phyloP scores from a whole-genome alignment of 176 grass and related monocot species.

The Secale cereale region DNA sequence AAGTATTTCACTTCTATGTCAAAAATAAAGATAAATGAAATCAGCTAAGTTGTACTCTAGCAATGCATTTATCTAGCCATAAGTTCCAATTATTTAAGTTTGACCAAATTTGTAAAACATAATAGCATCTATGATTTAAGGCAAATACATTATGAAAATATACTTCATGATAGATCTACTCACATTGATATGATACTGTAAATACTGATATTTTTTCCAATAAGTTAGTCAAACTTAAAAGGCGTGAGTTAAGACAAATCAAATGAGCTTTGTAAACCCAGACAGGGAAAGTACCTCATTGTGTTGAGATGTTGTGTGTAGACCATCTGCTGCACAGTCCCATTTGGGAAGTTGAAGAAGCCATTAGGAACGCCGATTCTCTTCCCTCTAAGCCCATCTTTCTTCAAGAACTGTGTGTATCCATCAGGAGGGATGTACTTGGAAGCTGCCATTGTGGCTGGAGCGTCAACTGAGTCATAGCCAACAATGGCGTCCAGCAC shows the following conservation, averaged over 20 bases:
- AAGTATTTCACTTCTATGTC: neutral
- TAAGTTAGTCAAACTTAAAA: too few relatives aligned
- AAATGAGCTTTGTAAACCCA: neutral
- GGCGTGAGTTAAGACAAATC: too few relatives aligned
- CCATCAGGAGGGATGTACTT: constrained; percentile 44
- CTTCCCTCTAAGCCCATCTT: constrained; percentile 40
- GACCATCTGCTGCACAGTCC: constrained; percentile 1
- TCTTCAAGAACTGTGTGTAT: constrained; percentile 45
- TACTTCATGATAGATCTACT: too few relatives aligned
- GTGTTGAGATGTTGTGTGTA: constrained; percentile 44
- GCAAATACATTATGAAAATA: neutral
- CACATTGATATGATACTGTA: too few relatives aligned
- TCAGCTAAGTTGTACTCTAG: neutral
- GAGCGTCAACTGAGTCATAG: constrained; percentile 25
- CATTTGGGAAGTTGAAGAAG: constrained; percentile 32
- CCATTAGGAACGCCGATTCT: constrained; percentile 30
- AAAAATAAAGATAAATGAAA: neutral
- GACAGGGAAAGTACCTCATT: constrained; percentile 27
- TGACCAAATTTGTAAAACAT: too few relatives aligned
- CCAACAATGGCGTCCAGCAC: constrained; percentile 53
- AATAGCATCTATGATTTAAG: too few relatives aligned
- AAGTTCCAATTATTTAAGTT: too few relatives aligned
- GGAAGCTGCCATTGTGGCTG: constrained; percentile 19
- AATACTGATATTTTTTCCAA: too few relatives aligned
- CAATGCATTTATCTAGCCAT: too few relatives aligned